Base-by-base conservation (phyloP, 1,284 basidiomycete species). In the Ceratobasidium sp. region DNA sequence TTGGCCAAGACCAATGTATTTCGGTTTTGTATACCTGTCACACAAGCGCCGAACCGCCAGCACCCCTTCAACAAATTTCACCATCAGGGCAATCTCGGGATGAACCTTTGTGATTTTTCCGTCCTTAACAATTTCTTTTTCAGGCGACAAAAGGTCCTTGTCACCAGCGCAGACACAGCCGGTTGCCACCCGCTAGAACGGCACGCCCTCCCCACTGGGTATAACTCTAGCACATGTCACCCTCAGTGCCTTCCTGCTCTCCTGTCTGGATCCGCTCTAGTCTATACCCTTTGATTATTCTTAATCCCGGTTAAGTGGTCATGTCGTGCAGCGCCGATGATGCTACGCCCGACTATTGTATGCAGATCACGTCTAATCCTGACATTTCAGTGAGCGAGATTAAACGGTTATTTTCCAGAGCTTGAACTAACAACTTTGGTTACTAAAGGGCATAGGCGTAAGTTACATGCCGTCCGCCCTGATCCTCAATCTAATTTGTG, bases 351-450 rank as follows among this genome's bases (percentile, higher is more conserved):
- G 53, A 69, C 41, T 58, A 56, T 22, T 69, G 66, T n/a, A 58
- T 31, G 24, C 34, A 56, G n/a, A 69, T 69, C 24, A 53, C 39
- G n/a, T 56, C 53, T 3, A 69, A 69, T 48, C 66, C 66, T 22
- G 66, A 69, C 43, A 69, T 69, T 11, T 69, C 66, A 19, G 66
- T 69, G 27, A 69, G 66, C n/a, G 4, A 31, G 5, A 16, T 58
- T 8, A 8, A 14, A 34, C 31, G 6, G 6, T 31, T 59, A 27
- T 24, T 22, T 34, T 48, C 54, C 24, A 39, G 24, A 46, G 27
- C 39, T n/a, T 37, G 27, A n/a, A 34, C 24, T 56, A 3, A 69
- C 14, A 8, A 19, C 3, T 14, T 34, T 69, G 7, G 19, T 31
- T 16, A 19, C 39, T 53, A n/a, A 56, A 69, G 66, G 66, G 66